Conservation (phyloP, 75 land plant species). For the Picea glauca region DNA sequence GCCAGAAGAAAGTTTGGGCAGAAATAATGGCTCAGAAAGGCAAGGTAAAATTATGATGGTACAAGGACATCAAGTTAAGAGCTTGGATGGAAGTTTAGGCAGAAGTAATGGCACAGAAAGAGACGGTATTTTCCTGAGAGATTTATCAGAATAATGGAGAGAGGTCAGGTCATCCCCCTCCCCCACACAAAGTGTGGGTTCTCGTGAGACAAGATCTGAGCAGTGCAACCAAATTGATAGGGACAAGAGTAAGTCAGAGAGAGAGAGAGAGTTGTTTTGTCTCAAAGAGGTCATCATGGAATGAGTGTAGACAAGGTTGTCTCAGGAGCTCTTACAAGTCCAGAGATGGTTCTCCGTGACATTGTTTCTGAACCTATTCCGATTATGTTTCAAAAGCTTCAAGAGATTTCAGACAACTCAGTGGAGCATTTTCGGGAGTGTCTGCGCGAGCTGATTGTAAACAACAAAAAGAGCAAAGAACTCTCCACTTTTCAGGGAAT, state of each 20-base stretch:
- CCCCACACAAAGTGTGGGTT: conserved; percentile 43
- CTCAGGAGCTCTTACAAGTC: conserved; percentile 17
- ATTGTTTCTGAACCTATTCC: too few relatives aligned
- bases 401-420: too few relatives aligned
- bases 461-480: too few relatives aligned
- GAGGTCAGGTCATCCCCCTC: conserved; percentile 24
- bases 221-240: conserved; percentile 27
- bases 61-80: too few relatives aligned
- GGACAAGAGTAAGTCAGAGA: conserved; percentile 18
- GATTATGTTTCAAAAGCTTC: too few relatives aligned
- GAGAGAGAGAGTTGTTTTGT: conserved; percentile 16
- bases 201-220: conserved; percentile 27
- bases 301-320: conserved; percentile 17
- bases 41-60: too few relatives aligned
- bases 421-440: too few relatives aligned
- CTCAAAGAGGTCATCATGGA: conserved; percentile 16
- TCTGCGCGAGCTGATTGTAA: too few relatives aligned
- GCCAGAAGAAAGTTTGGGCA: too few relatives aligned
- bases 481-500: too few relatives aligned
- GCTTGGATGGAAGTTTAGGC: conserved; percentile 19
- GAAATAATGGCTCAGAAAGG: too few relatives aligned
- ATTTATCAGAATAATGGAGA: conserved; percentile 20
- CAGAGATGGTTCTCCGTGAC: conserved; percentile 36
- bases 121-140: conserved; percentile 27
- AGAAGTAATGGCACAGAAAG: conserved; percentile 12